Conservation (phyloP, 257 asterid genomes). For the Ehretia macrophylla region DNA sequence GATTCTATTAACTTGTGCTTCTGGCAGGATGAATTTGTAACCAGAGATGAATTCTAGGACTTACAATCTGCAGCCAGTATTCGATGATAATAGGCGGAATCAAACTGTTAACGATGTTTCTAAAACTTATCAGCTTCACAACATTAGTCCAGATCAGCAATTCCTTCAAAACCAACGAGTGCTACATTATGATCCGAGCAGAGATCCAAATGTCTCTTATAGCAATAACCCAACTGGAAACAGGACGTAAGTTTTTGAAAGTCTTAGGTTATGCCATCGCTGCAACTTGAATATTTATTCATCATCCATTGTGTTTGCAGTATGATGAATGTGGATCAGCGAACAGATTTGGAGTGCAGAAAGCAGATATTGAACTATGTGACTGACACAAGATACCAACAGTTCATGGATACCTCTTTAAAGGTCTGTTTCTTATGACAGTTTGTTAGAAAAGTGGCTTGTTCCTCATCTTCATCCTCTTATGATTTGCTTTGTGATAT, state of each 20-base stretch:
- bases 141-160: neutral
- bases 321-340: neutral
- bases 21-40: constrained; percentile 8
- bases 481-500: constrained; percentile 1
- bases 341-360: constrained; percentile 15
- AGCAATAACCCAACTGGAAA: neutral
- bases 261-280: constrained; percentile 1
- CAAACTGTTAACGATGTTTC: constrained; percentile 5
- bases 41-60: constrained; percentile 13
- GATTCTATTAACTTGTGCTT: neutral
- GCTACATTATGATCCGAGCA: constrained; percentile 2
- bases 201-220: neutral
- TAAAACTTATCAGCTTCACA: neutral
- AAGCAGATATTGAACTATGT: constrained; percentile 13
- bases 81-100: neutral
- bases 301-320: constrained; percentile 1
- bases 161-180: constrained; percentile 9
- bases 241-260: neutral
- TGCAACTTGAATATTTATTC: neutral
- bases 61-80: neutral
- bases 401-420: constrained; percentile 16
- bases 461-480: neutral
- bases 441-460: neutral
- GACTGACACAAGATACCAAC: constrained; percentile 10
- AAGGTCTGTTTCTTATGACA: constrained; percentile 29